Base-by-base conservation (phyloP, 768 basidiomycete genomes). In the Leccinum subtestaceum region DNA sequence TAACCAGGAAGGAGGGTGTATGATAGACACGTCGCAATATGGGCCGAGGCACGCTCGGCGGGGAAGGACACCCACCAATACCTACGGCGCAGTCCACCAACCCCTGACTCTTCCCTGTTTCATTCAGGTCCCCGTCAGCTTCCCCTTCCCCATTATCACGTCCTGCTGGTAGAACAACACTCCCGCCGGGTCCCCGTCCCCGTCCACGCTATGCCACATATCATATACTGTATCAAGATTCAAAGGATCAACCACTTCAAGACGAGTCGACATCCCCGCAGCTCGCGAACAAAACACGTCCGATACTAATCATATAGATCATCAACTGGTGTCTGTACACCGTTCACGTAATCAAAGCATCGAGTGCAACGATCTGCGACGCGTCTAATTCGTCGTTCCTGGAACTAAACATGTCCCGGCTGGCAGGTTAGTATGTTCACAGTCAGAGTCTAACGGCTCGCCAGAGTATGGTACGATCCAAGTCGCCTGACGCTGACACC, bases 41-140 rank as follows among this genome's bases (percentile, higher is more conserved):
- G n/a, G 34, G 34, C 5, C 2, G 34, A 15, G 2, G 34, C 34
- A 36, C 34, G 34, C 57, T 59, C 38, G 2, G 58, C 38, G 8
- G 58, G 32, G 50, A 68, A 62, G 25, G 60, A 59, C 19, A 56
- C 17, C 21, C n/a, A 68, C 15, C 5, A 60, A 60, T 11, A 52
- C 57, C 21, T 46, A 40, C 38, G 5, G 38, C 38, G 59, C 50
- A 65, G 15, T 3, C 15, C 29, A 1, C 36, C n/a, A 36, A 2
- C 8, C 11, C 29, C 27, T 29, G 27, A 29, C 6, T 13, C 59
- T 4, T 4, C 2, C 15, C n/a, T 29, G 8, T 36, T 27, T 43
- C 40, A 19, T 43, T 8, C n/a, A 19, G 34, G 38, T 40, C 3
- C 17, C 38, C 38, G 38, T 40, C 38, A 19, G n/a, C n/a, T 43